Evolutionary conservation across 1,139 yeast genomes (phyloP), one percentile per base, ranked within the genome.

Genomic region (Diutina pseudorugosa): DNA sequence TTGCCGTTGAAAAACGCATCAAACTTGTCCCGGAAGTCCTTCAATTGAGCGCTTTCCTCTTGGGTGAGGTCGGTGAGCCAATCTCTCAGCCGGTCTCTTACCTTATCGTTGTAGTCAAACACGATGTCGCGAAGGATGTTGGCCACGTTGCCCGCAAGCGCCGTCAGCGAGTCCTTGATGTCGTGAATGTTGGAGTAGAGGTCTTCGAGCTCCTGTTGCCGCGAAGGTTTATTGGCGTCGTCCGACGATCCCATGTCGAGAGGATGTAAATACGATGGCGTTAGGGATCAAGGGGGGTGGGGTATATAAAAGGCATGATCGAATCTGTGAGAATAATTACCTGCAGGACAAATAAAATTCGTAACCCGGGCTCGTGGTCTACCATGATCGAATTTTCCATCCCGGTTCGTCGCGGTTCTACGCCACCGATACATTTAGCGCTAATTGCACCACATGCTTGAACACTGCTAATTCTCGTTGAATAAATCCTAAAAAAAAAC

Each of bases 121-220:
- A 45, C 49, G 27, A 45, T 45, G 23, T 27, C 49, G 12, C 49
- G 19, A 5, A 45, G 27, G 11, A 45, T 11, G 30, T 45, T 45
- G 49, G 21, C 40, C 23, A 45, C 49, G 19, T 45, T 45, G 19
- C 49, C 49, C 3, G 49, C 49, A 12, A 45, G n/a, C 18, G 49
- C 49, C 40, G 36, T n/a, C 12, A 33, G 27, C n/a, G 36, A 27
- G 30, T 27, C 25, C 27, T 45, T 45, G 40, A 45, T 19, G 30
- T 45, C 49, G 18, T 45, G 36, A 12, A 45, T n/a, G 21, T 25
- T 45, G 36, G 49, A 21, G 47, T 43, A 43, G 5, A 43, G 19
- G 4, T 43, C 33, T 14, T 43, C 47, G 8, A 43, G 9, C 33
- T 43, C 33, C 33, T 43, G 16, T 14, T 43, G 47, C 11, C 47